Percentiles rank a stretch among this genome's conserved stretches.
These are phyloP conservation scores for Linum tenue DNA, from an alignment of 345 rosid species.

Conservation along the genomic window DNA sequence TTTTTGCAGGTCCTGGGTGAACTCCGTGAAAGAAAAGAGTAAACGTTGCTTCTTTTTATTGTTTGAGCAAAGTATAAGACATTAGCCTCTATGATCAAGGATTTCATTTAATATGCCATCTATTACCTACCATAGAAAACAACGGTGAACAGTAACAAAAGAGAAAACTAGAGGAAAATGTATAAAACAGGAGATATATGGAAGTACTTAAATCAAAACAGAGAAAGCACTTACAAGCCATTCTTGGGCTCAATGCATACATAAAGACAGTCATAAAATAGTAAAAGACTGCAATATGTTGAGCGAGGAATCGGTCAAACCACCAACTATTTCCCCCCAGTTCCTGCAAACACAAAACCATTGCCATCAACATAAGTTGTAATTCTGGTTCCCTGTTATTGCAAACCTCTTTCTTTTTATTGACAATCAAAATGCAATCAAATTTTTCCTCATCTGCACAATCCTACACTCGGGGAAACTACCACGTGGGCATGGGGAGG, in stretches of 20 bases:
- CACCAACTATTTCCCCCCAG: slow-evolving; percentile 95
- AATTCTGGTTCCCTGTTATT: background rate
- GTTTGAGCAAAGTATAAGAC: too few relatives aligned
- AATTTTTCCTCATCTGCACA: background rate
- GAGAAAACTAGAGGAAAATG: background rate
- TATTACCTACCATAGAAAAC: too few relatives aligned
- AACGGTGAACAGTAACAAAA: too few relatives aligned
- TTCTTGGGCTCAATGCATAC: slow-evolving; percentile 89
- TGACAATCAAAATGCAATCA: background rate
- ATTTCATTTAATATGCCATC: too few relatives aligned
- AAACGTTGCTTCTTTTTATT: too few relatives aligned
- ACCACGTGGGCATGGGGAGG: background rate
- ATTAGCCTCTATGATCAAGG: too few relatives aligned
- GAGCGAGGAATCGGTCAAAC: slow-evolving; percentile 89
- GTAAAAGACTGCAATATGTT: slow-evolving; percentile 66
- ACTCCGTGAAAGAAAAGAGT: too few relatives aligned
- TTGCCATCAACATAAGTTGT: slow-evolving; percentile 1
- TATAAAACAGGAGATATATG: background rate
- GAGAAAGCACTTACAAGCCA: slow-evolving; percentile 71
- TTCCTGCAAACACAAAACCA: slow-evolving; percentile 50
- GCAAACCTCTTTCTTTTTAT: background rate
- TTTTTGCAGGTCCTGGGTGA: too few relatives aligned
- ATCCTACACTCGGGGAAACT: background rate
- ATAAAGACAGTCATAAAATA: slow-evolving; percentile 82
- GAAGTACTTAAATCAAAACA: slow-evolving; percentile 4